phyloP scores from a whole-genome alignment of 371 early-diverging fungal species.

The Syncephalastrum contaminatum region DNA sequence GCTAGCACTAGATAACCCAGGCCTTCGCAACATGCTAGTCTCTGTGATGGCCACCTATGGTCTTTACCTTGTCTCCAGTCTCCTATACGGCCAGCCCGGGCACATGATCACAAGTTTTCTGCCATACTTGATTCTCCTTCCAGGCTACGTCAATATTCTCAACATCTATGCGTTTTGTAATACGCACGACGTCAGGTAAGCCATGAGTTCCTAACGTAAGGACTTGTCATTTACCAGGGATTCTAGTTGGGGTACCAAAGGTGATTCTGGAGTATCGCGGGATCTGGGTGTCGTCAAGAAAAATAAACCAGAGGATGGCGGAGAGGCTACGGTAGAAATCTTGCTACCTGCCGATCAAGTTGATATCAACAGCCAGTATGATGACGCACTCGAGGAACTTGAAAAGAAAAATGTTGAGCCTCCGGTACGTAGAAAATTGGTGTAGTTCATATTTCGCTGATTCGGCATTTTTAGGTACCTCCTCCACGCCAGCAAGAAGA shows the following conservation, averaged over 20 bases:
- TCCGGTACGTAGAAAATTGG: constrained; percentile 17
- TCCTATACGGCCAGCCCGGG: constrained; percentile 64
- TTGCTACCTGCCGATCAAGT: constrained; percentile 65
- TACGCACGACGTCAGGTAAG: constrained; percentile 69
- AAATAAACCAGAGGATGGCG: constrained; percentile 46
- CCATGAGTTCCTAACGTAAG: too few species aligned
- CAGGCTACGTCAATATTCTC: constrained; percentile 64
- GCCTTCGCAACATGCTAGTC: constrained; percentile 58
- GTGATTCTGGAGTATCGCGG: constrained; percentile 63
- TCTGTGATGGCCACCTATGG: constrained; percentile 66
- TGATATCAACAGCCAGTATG: constrained; percentile 72
- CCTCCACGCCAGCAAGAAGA: constrained; percentile 75
- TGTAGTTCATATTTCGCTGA: background rate
- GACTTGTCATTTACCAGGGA: constrained; percentile 1
- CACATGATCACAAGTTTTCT: constrained; percentile 70
- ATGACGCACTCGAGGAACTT: constrained; percentile 60
- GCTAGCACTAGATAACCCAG: constrained; percentile 33
- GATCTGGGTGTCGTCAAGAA: constrained; percentile 66
- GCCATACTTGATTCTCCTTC: constrained; percentile 61
- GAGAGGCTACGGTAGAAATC: constrained; percentile 49
- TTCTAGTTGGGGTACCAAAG: constrained; percentile 94
- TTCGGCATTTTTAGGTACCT: constrained; percentile 25
- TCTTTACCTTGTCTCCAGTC: constrained; percentile 59
- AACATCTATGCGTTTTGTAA: constrained; percentile 76
- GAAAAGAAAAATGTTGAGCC: constrained; percentile 27